Evolutionary conservation across 345 rosid species (phyloP), one percentile per base, ranked within the genome.

Genomic region (Leavenworthia alabamica): DNA sequence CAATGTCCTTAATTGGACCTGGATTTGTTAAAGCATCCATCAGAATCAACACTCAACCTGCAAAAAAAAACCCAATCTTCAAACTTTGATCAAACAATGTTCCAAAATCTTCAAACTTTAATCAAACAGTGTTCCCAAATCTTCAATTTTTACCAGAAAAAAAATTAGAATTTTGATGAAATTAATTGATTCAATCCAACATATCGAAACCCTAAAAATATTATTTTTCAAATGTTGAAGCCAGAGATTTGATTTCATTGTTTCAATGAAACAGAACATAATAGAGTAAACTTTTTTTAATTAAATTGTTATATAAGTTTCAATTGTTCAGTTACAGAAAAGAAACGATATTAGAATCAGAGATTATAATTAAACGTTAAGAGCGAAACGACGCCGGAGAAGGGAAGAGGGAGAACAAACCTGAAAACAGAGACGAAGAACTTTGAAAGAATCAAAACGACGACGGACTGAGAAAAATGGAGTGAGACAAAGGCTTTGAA

Each of bases 21-120:
- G 90, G 95, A 80, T 78, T 86, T 8, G 77, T 50, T 51, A 68
- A 47, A n/a, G 63, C 60, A 28, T 86, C 90, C 90, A 84, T 86
- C 23, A 20, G 23, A 55, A 59, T 67, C 70, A 67, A 56, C 56
- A 51, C 31, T 37, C 41, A 17, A 64, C 58, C 73, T 67, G 44
- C 19, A 54, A 53, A 27, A 20, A 8, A 54, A 54, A 35, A 24
- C 12, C 4, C 33, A 16, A 42, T 60, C 42, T 29, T 17, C 28
- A 44, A 59, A 32, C 57, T 17, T 31, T 17, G 22, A 47, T 26
- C 39, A 60, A 2, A 42, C 2, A 32, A n/a, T 35, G 56, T 24
- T 47, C 2, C 15, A 45, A 2, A 16, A 42, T 60, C 42, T 29
- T 17, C 28, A 44, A 59, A 32, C 57, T 17, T 31, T 17, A 33